A percentile compares a stretch with the other conserved stretches of the same genome.
Evolutionary conservation across 495 filamentous ascomycete species (phyloP).

Genomic region (Neurospora sp.): DNA sequence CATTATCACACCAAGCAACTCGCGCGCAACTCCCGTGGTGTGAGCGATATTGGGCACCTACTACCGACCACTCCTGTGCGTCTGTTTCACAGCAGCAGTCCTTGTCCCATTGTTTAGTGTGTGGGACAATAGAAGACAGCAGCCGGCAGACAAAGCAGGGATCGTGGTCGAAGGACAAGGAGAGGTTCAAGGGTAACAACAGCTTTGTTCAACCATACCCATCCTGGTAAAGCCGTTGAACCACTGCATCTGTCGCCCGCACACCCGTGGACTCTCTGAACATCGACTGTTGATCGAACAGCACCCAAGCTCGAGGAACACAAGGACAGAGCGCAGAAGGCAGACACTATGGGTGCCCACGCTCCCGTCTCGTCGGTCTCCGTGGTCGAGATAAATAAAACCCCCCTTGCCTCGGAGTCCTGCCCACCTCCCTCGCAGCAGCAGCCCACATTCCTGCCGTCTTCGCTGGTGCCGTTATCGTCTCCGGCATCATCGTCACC

Average conservation of each 20-base stretch:
- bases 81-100: neutral
- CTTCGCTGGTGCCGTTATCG: too few species aligned
- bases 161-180: neutral
- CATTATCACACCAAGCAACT: neutral
- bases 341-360: neutral
- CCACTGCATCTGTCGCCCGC: neutral
- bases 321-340: neutral
- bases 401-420: neutral
- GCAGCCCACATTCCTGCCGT: neutral
- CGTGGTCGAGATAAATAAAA: neutral
- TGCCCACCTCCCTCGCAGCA: neutral
- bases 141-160: neutral
- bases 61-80: neutral
- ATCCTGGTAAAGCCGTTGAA: neutral
- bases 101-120: neutral
- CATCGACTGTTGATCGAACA: neutral
- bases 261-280: too few species aligned
- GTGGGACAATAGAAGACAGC: neutral
- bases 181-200: neutral
- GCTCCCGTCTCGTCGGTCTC: neutral
- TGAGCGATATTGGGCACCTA: neutral
- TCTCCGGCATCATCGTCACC: too few species aligned
- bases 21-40: too few species aligned
- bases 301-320: neutral
- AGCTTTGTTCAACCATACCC: neutral